Evolutionary conservation across 164 flowering plant species (phyloP), one percentile per base, ranked within the genome.

Genomic region (Akebia trifoliata): DNA sequence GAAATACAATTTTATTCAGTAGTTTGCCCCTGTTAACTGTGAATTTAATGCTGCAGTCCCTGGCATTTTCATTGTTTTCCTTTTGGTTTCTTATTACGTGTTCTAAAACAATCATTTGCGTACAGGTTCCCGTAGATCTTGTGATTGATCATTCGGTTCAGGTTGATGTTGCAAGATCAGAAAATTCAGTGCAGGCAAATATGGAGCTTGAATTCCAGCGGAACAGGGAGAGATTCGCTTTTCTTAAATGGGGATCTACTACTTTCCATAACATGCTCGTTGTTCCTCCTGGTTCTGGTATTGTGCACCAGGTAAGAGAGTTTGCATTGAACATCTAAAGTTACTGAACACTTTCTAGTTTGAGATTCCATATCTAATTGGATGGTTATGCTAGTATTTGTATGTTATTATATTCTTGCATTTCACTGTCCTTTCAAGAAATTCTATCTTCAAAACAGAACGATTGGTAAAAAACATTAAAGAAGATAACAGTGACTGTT

Each of bases 221-320:
- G 17, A 86, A 88, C 74, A 84, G 69, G 39, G 96, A 88, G 61
- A 79, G 93, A 69, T 88, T 88, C 74, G 85, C 74, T 56, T 88
- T 88, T 70, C 88, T 88, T 38, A 88, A 88, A 53, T 88, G 96
- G 93, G 96, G 96, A 22, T 80, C 96, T 47, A 82, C 56, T 66
- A 89, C 93, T 49, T 88, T 88, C 48, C 67, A 68, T 22, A 86
- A 84, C 69, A 88, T 88, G 93, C 90, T 86, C 63, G 90, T 88
- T 55, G 93, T 88, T 58, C 96, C 96, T 59, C 96, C 96, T 26
- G 96, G 93, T 39, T 88, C 93, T 44, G 93, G 96, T 28, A 86
- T 88, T 39, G 93, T 88, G 48, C 96, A 88, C 68, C 96, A 88
- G 88, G 90, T 88, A 72, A 55, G 59, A 24, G 43, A 40, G 24